Conservation (phyloP, 1,139 yeast species). For the Hyphopichia burtonii region DNA sequence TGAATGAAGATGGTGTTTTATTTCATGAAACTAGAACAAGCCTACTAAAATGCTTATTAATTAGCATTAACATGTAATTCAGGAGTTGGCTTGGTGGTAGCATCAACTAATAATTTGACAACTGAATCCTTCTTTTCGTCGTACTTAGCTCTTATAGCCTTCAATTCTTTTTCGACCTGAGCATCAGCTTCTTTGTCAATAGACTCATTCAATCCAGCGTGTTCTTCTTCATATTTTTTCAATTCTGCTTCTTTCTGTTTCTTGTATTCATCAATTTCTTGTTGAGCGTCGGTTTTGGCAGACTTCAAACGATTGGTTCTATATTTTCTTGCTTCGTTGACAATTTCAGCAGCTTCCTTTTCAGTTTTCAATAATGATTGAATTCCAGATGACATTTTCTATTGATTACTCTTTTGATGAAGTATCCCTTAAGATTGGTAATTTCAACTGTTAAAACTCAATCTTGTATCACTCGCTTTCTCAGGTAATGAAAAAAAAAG, state of each 20-base stretch:
- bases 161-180: slow-evolving; percentile 57
- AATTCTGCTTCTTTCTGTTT: slow-evolving; percentile 81
- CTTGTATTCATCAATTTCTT: slow-evolving; percentile 87
- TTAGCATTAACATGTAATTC: slow-evolving; percentile 77
- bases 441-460: neutral
- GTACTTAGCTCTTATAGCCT: slow-evolving; percentile 61
- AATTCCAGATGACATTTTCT: slow-evolving; percentile 35
- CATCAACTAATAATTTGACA: slow-evolving; percentile 72
- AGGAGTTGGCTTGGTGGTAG: slow-evolving; percentile 77
- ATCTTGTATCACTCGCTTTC: neutral
- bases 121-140: slow-evolving; percentile 65
- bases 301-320: slow-evolving; percentile 89
- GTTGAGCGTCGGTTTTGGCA: slow-evolving; percentile 89
- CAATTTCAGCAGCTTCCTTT: slow-evolving; percentile 94
- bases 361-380: slow-evolving; percentile 65
- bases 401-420: too few relatives aligned
- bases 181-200: slow-evolving; percentile 74
- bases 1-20: neutral
- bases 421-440: neutral
- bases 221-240: slow-evolving; percentile 65
- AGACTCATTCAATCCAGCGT: slow-evolving; percentile 63
- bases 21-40: neutral
- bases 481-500: neutral
- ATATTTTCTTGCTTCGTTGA: slow-evolving; percentile 83
- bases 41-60: slow-evolving; percentile 2